Evolutionary conservation across 2,329 filamentous ascomycete species (phyloP).

Genomic region (Neofusicoccum umdonicola): DNA sequence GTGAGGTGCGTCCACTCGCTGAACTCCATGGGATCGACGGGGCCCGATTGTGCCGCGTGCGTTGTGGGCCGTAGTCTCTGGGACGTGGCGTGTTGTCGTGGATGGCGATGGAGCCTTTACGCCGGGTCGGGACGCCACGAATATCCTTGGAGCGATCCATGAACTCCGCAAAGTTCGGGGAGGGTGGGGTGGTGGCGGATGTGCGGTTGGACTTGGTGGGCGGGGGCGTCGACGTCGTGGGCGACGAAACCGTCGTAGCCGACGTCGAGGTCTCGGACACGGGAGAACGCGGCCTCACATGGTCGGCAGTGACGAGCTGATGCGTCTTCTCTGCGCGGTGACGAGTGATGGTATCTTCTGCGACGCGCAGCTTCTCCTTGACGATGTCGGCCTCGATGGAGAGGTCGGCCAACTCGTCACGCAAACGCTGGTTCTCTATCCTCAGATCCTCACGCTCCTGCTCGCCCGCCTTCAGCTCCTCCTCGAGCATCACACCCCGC

Average conservation of each 20-base stretch:
- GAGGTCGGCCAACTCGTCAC: slow-evolving; percentile 87
- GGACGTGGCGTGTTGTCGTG: slow-evolving; percentile 50
- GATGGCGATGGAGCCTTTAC: slow-evolving; percentile 49
- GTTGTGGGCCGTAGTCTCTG: slow-evolving; percentile 43
- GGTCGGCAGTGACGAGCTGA: slow-evolving; percentile 49
- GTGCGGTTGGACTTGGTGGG: slow-evolving; percentile 62
- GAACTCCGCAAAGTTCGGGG: slow-evolving; percentile 87
- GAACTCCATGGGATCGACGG: slow-evolving; percentile 58
- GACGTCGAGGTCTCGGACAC: slow-evolving; percentile 74
- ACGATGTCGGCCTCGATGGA: slow-evolving; percentile 94
- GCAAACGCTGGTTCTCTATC: slow-evolving; percentile 85
- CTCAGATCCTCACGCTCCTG: slow-evolving; percentile 85
- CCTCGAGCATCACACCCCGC: slow-evolving; percentile 86
- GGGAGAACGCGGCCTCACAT: slow-evolving; percentile 60
- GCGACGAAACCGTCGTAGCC: slow-evolving; percentile 68
- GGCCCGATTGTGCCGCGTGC: slow-evolving; percentile 53
- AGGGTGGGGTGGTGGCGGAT: slow-evolving; percentile 67
- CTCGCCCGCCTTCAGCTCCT: slow-evolving; percentile 87
- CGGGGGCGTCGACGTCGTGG: slow-evolving; percentile 78
- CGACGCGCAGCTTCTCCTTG: slow-evolving; percentile 85
- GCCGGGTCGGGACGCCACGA: slow-evolving; percentile 40
- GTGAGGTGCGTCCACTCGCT: slow-evolving; percentile 42
- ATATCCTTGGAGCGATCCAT: slow-evolving; percentile 55
- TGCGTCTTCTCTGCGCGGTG: slow-evolving; percentile 52
- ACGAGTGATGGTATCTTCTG: slow-evolving; percentile 51